Percentiles rank a stretch among this genome's conserved stretches.
Conservation (phyloP, 2,329 filamentous ascomycete species). For the Xylariales sp. region DNA sequence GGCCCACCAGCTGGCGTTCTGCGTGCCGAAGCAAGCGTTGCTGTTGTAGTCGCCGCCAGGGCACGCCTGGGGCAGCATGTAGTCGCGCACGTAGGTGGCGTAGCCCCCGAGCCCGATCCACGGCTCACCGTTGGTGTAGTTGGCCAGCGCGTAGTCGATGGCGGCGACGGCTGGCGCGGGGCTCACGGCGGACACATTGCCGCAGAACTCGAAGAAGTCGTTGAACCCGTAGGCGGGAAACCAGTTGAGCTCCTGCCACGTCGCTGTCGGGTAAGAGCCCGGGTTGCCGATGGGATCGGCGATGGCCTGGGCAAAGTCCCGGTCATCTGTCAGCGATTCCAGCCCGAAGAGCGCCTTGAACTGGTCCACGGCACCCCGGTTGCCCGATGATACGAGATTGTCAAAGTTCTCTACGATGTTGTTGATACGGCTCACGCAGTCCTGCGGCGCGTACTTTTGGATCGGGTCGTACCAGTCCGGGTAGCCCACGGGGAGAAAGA, state of each 20-base stretch:
- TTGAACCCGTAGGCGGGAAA: constrained; percentile 28
- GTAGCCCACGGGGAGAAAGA: constrained; percentile 36
- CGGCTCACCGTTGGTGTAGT: constrained; percentile 42
- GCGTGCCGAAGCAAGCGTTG: constrained; percentile 38
- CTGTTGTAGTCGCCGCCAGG: constrained; percentile 33
- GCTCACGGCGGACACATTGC: constrained; percentile 42
- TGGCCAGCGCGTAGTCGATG: constrained; percentile 39
- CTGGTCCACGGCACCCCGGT: constrained; percentile 35
- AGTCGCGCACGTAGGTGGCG: constrained; percentile 44
- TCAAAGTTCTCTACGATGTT: constrained; percentile 46
- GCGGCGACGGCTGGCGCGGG: constrained; percentile 36
- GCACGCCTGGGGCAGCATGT: constrained; percentile 38
- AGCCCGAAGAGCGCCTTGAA: constrained; percentile 45
- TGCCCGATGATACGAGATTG: constrained; percentile 34
- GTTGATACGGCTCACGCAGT: constrained; percentile 44
- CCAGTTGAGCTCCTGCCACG: constrained; percentile 54
- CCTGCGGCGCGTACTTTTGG: constrained; percentile 42
- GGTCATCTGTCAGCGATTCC: constrained; percentile 34
- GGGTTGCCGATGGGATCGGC: constrained; percentile 41
- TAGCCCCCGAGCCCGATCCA: constrained; percentile 49
- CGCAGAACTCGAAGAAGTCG: constrained; percentile 49
- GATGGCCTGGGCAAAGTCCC: constrained; percentile 44
- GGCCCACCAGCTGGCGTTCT: constrained; percentile 37
- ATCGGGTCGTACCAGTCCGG: constrained; percentile 46
- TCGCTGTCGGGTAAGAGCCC: constrained; percentile 43